A percentile compares a stretch with the other conserved stretches of the same genome.
Conservation (phyloP, 1,284 basidiomycete genomes). For the Tetrapyrgos nigripes region DNA sequence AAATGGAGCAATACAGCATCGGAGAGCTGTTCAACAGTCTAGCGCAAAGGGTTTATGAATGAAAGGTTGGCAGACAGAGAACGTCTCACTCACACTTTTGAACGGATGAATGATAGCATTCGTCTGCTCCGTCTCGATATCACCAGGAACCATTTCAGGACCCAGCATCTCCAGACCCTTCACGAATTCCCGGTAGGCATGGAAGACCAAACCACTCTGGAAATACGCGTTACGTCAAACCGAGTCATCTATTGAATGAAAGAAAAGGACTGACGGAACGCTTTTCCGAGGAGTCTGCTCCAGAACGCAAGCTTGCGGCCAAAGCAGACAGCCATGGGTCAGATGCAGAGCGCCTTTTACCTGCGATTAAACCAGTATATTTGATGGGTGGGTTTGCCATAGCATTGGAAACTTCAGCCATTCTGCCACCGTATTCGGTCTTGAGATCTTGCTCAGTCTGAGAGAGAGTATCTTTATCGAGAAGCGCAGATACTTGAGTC, state of each 20-base stretch:
- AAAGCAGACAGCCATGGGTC: conserved; percentile 6
- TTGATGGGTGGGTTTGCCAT: conserved; percentile 17
- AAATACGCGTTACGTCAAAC: too few relatives aligned
- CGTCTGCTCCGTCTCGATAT: too few relatives aligned
- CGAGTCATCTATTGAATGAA: not conserved
- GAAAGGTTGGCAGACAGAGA: too few relatives aligned
- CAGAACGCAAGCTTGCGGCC: not conserved
- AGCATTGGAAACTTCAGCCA: conserved; percentile 31
- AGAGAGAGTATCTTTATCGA: conserved; percentile 31
- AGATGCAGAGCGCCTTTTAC: too few relatives aligned
- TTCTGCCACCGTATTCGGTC: conserved; percentile 32
- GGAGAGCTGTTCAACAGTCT: conserved; percentile 36
- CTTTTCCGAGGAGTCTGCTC: not conserved
- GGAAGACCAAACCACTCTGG: too few relatives aligned
- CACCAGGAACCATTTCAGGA: too few relatives aligned
- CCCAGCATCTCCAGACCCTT: too few relatives aligned
- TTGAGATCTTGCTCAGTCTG: conserved; percentile 31
- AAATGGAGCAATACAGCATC: conserved; percentile 40
- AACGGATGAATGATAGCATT: too few relatives aligned
- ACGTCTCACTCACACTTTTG: too few relatives aligned
- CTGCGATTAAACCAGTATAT: too few relatives aligned
- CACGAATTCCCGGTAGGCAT: too few relatives aligned
- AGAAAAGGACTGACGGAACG: conserved; percentile 22
- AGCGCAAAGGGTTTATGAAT: not conserved
- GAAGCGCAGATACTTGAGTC: conserved; percentile 32